Conservation (phyloP, 768 basidiomycete genomes). For the Chalciporus chontae region DNA sequence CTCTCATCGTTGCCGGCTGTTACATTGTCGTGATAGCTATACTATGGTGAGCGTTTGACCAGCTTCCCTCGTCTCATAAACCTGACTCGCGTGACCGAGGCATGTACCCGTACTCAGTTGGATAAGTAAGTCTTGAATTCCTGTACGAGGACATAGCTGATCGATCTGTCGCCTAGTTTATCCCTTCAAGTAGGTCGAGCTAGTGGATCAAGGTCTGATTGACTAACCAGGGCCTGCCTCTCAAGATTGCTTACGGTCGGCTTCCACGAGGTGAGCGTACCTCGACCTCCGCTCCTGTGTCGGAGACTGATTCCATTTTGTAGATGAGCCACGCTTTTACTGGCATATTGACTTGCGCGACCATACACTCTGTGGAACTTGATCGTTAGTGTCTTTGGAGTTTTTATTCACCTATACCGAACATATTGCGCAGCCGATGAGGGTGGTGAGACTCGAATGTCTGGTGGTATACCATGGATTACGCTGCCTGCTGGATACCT, state of each 20-base stretch:
- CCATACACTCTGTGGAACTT: constrained; percentile 78
- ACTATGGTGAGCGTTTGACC: constrained; percentile 54
- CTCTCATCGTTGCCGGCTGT: constrained; percentile 74
- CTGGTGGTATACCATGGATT: constrained; percentile 77
- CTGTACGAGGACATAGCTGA: constrained; percentile 9
- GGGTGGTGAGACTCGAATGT: constrained; percentile 84
- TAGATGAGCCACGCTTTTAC: constrained; percentile 86
- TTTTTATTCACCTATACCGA: constrained; percentile 7
- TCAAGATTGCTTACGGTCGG: constrained; percentile 78
- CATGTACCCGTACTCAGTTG: constrained; percentile 71
- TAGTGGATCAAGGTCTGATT: not conserved
- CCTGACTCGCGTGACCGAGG: constrained; percentile 39
- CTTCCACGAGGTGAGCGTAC: constrained; percentile 70
- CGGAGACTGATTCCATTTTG: not conserved
- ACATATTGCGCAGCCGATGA: constrained; percentile 60
- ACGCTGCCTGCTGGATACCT: constrained; percentile 86
- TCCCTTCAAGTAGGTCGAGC: constrained; percentile 80
- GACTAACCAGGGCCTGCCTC: constrained; percentile 14
- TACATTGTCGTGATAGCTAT: constrained; percentile 77
- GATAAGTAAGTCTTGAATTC: constrained; percentile 55
- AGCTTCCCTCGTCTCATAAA: not conserved
- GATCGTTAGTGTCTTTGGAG: constrained; percentile 58
- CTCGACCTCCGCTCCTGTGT: not conserved
- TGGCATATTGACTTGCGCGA: constrained; percentile 82
- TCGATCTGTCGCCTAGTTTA: constrained; percentile 51